Conservation (phyloP, 306 rosid genomes). For the Neltuma alba region DNA sequence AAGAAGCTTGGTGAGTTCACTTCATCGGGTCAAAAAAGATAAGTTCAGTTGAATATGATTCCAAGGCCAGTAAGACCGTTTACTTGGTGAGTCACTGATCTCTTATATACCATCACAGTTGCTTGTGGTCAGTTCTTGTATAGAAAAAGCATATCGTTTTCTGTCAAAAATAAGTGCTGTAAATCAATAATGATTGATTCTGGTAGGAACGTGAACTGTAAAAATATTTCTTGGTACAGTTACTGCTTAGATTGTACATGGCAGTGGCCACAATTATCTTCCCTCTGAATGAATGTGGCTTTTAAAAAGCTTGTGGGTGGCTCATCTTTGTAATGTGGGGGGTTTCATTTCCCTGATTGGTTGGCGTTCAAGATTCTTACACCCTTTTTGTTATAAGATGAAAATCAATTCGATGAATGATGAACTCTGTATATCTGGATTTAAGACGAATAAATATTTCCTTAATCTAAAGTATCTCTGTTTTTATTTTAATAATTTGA, state of each 20-base stretch:
- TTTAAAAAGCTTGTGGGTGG: not conserved
- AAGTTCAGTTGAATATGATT: constrained; percentile 7
- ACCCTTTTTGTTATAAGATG: not conserved
- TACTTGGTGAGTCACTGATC: constrained; percentile 19
- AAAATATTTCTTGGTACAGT: not conserved
- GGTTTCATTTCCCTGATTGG: not conserved
- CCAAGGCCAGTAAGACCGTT: not conserved
- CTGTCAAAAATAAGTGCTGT: constrained; percentile 23
- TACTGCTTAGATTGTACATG: constrained; percentile 19
- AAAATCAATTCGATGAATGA: not conserved
- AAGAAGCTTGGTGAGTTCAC: constrained; percentile 42
- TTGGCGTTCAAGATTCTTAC: not conserved
- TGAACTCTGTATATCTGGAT: not conserved
- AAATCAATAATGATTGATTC: constrained; percentile 7
- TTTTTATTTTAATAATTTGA: no score
- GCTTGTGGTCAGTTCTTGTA: not conserved
- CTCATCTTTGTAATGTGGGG: not conserved
- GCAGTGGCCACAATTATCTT: not conserved
- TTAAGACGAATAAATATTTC: not conserved
- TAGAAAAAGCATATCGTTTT: not conserved
- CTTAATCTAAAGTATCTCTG: not conserved
- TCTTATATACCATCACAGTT: not conserved
- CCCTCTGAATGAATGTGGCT: not conserved
- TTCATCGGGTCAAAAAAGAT: not conserved
- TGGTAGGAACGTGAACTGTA: constrained; percentile 19